Percentiles rank a stretch among this genome's conserved stretches.
These are phyloP conservation scores for Saccharum officinarum DNA, from an alignment of 176 grass and related monocot genomes.

Conservation along the genomic window DNA sequence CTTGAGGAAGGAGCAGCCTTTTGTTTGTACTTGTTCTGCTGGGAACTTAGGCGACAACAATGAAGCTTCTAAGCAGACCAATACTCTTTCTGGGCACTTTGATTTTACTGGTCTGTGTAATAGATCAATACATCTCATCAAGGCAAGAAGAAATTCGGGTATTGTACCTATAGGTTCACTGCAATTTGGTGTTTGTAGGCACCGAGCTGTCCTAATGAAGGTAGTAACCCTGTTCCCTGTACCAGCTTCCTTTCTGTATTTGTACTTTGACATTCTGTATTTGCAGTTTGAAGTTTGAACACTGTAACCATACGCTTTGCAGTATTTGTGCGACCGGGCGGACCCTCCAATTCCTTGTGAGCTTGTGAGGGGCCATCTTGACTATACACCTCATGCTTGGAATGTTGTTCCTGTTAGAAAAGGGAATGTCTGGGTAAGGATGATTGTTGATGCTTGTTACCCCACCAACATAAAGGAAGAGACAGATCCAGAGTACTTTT, in stretches of 20 bases:
- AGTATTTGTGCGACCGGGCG: slow-evolving; percentile 94
- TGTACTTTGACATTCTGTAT: slow-evolving; percentile 3
- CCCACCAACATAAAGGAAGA: slow-evolving; percentile 95
- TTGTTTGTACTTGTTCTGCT: slow-evolving; percentile 85
- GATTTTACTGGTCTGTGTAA: slow-evolving; percentile 64
- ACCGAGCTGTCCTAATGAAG: slow-evolving; percentile 98
- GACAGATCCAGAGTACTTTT: slow-evolving; percentile 91
- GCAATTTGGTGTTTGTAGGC: slow-evolving; percentile 92
- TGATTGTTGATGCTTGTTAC: slow-evolving; percentile 95
- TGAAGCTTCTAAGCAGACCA: slow-evolving; percentile 38
- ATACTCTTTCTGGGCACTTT: slow-evolving; percentile 35
- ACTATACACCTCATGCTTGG: slow-evolving; percentile 98
- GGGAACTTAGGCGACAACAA: slow-evolving; percentile 43
- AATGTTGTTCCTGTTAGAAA: slow-evolving; percentile 88
- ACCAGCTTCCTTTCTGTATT: slow-evolving; percentile 6
- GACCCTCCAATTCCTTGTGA: slow-evolving; percentile 97
- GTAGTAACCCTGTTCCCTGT: slow-evolving; percentile 30
- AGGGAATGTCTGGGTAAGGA: slow-evolving; percentile 62
- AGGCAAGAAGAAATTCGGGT: slow-evolving; percentile 81
- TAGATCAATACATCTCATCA: slow-evolving; percentile 78
- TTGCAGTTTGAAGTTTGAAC: slow-evolving; percentile 20
- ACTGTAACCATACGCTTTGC: slow-evolving; percentile 31
- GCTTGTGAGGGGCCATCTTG: slow-evolving; percentile 93
- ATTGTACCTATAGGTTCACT: slow-evolving; percentile 88
- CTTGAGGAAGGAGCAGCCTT: slow-evolving; percentile 86